These are phyloP conservation scores for Myriosclerotinia curreyana DNA, from an alignment of 2,329 filamentous ascomycete species.

Conservation along the genomic window DNA sequence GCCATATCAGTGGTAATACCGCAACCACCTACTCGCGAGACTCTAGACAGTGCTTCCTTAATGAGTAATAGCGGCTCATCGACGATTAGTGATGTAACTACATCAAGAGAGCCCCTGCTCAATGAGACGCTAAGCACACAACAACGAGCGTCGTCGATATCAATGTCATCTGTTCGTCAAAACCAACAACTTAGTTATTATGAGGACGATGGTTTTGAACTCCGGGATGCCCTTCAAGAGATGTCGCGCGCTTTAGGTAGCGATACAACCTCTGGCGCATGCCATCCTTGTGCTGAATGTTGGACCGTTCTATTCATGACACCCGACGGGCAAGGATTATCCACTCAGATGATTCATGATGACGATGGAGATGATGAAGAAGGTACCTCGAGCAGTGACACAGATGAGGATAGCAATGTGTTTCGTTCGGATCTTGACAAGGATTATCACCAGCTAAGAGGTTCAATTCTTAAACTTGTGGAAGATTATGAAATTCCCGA, in stretches of 20 bases:
- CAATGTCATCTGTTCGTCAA: conserved; percentile 44
- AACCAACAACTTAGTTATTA: conserved; percentile 50
- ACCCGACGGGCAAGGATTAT: conserved; percentile 65
- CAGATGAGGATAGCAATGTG: conserved; percentile 55
- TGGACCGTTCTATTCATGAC: conserved; percentile 83
- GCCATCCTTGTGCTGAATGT: conserved; percentile 76
- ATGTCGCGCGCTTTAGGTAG: conserved; percentile 64
- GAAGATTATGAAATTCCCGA: conserved; percentile 79
- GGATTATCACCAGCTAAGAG: conserved; percentile 76
- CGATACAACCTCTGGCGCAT: conserved; percentile 63
- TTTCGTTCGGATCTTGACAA: conserved; percentile 65
- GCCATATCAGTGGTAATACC: conserved; percentile 65
- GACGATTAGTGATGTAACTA: conserved; percentile 65
- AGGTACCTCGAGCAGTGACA: conserved; percentile 57
- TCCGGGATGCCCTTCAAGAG: conserved; percentile 67
- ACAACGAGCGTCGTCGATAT: conserved; percentile 54
- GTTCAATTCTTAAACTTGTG: conserved; percentile 76
- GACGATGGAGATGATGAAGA: conserved; percentile 67
- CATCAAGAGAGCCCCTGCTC: conserved; percentile 60
- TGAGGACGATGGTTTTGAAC: conserved; percentile 62
- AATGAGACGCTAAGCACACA: conserved; percentile 53
- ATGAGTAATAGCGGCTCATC: conserved; percentile 72
- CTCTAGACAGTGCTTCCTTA: conserved; percentile 65
- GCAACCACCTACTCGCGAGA: conserved; percentile 52
- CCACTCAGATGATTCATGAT: conserved; percentile 70